These are phyloP conservation scores for Metarhizium humberi DNA, from an alignment of 2,329 filamentous ascomycete genomes.

Conservation along the genomic window DNA sequence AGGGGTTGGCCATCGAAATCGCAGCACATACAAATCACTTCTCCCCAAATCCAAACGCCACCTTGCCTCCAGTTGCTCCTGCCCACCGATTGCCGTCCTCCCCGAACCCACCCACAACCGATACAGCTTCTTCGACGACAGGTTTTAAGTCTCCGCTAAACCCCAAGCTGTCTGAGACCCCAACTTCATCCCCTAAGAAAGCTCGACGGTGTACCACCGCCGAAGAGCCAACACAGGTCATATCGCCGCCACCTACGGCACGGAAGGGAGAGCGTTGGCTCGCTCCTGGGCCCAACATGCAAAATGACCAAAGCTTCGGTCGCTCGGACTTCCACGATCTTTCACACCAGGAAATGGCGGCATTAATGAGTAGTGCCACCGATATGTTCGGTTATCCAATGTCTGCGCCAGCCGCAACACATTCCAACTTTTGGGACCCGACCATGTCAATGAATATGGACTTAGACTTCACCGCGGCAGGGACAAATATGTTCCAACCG, in stretches of 20 bases:
- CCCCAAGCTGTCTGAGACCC: constrained; percentile 15
- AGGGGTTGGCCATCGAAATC: constrained; percentile 39
- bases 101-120: constrained; percentile 31
- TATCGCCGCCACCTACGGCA: constrained; percentile 50
- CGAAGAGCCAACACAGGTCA: constrained; percentile 36
- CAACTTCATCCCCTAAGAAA: constrained; percentile 31
- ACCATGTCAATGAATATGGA: constrained; percentile 48
- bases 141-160: constrained; percentile 18
- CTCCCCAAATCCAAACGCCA: constrained; percentile 40
- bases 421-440: constrained; percentile 49
- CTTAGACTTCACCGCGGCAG: constrained; percentile 43
- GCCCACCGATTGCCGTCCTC: constrained; percentile 50
- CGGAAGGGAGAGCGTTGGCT: constrained; percentile 47
- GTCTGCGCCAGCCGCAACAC: constrained; percentile 43
- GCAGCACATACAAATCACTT: constrained; percentile 55
- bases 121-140: constrained; percentile 19
- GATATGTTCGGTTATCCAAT: constrained; percentile 54
- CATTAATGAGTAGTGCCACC: constrained; percentile 35
- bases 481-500: constrained; percentile 32
- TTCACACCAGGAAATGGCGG: constrained; percentile 39
- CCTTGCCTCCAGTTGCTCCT: constrained; percentile 50
- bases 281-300: constrained; percentile 46
- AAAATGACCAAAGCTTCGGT: constrained; percentile 46
- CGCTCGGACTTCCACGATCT: constrained; percentile 40
- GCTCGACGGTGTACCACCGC: constrained; percentile 29